A percentile compares a stretch with the other conserved stretches of the same genome.
Conservation (phyloP, 331 rosid species). For the Arachis monticola region DNA sequence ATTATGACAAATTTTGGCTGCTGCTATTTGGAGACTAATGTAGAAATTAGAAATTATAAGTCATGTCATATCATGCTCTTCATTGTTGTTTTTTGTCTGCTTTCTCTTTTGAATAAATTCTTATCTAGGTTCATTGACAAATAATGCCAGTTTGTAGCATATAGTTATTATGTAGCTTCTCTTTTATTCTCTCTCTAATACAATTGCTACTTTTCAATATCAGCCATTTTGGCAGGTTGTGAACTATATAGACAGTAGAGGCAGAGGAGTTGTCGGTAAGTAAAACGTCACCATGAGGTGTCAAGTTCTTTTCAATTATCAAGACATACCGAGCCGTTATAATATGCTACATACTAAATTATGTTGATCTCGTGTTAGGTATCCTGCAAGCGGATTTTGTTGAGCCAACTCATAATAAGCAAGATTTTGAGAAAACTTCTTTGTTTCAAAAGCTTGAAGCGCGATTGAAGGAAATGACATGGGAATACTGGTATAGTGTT, state of each 20-base stretch:
- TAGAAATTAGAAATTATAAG: background rate
- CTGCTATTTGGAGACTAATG: too few species aligned
- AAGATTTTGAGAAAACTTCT: constrained; percentile 93
- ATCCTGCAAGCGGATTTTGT: constrained; percentile 84
- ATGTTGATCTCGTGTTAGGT: constrained; percentile 52
- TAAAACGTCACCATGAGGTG: constrained; percentile 16
- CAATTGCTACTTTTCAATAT: constrained; percentile 38
- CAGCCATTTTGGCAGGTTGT: constrained; percentile 97
- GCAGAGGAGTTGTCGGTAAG: constrained; percentile 93
- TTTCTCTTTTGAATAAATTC: constrained; percentile 13
- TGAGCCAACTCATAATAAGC: constrained; percentile 91
- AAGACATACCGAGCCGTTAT: constrained; percentile 15
- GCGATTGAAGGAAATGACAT: constrained; percentile 86
- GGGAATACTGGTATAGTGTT: constrained; percentile 79
- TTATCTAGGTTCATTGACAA: background rate
- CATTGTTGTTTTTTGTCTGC: background rate
- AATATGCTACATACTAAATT: background rate
- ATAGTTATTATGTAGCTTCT: background rate
- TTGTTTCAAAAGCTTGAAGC: constrained; percentile 85
- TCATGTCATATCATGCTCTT: background rate
- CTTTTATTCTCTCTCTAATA: constrained; percentile 13
- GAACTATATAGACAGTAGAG: constrained; percentile 60
- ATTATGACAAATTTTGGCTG: too few species aligned
- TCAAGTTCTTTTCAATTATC: constrained; percentile 31
- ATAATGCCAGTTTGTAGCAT: background rate